Conservation (phyloP, 140 eudicot genomes). For the Flaveria floridana region DNA sequence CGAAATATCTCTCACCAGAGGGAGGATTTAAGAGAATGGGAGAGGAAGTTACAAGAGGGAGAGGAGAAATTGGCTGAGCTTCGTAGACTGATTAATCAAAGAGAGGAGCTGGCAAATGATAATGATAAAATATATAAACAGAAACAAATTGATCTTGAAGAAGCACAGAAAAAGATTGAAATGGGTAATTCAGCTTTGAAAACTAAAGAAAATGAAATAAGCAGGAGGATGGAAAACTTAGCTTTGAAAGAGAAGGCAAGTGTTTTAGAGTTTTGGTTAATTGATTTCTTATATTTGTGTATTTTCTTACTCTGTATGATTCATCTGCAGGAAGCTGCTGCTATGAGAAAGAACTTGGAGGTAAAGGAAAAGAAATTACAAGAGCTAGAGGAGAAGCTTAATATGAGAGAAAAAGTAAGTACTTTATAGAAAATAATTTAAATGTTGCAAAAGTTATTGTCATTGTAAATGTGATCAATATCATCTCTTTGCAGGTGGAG, state of each 20-base stretch:
- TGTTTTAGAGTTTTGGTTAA: constrained; percentile 22
- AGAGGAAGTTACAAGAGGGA: constrained; percentile 73
- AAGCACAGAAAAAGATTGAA: constrained; percentile 63
- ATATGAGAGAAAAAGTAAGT: constrained; percentile 65
- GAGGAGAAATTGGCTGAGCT: constrained; percentile 89
- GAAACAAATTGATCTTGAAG: constrained; percentile 76
- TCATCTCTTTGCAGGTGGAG: constrained; percentile 57
- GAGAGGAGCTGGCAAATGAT: constrained; percentile 85
- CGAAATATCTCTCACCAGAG: constrained; percentile 59
- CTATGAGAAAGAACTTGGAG: constrained; percentile 53
- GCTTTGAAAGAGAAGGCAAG: constrained; percentile 73
- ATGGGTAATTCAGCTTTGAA: constrained; percentile 46
- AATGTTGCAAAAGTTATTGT: neutral
- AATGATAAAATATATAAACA: constrained; percentile 62
- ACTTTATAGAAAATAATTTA: neutral
- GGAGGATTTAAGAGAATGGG: constrained; percentile 96
- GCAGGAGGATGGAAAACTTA: constrained; percentile 45
- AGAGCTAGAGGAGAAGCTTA: constrained; percentile 68
- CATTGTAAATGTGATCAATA: constrained; percentile 15
- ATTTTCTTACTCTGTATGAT: constrained; percentile 17
- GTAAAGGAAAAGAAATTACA: constrained; percentile 63
- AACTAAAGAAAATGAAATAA: constrained; percentile 69
- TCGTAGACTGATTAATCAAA: constrained; percentile 67
- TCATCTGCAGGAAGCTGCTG: constrained; percentile 69
- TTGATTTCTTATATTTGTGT: neutral